Percentiles rank a stretch among this genome's conserved stretches.
Conservation (phyloP, 768 basidiomycete genomes). For the Amylocystis lapponica region DNA sequence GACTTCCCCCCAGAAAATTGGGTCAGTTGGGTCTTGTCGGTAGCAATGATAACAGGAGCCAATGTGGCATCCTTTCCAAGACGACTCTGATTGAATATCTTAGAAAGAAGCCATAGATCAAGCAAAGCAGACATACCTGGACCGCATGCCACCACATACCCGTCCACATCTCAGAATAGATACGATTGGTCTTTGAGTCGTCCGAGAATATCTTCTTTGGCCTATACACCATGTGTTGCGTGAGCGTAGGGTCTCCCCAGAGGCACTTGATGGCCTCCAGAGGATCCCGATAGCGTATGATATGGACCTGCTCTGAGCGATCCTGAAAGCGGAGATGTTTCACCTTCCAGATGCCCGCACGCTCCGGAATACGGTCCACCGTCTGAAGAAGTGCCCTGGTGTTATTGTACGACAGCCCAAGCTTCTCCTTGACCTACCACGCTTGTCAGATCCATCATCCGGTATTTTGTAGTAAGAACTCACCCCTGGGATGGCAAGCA, state of each 20-base stretch:
- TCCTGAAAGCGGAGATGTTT: conserved; percentile 20
- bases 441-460: too few relatives aligned
- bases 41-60: conserved; percentile 10
- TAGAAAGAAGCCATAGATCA: not conserved
- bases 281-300: conserved; percentile 16
- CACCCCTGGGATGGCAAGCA: not conserved
- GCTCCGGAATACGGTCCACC: conserved; percentile 22
- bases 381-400: conserved; percentile 20
- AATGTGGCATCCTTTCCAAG: conserved; percentile 5
- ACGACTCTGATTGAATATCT: not conserved
- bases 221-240: conserved; percentile 4
- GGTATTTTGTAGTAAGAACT: too few relatives aligned
- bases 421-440: too few relatives aligned
- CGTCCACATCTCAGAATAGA: conserved; percentile 14
- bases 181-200: not conserved
- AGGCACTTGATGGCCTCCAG: conserved; percentile 5
- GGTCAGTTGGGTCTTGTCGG: conserved; percentile 14
- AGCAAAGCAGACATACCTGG: conserved; percentile 3
- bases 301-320: conserved; percentile 26
- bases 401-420: conserved; percentile 21
- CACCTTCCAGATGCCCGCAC: conserved; percentile 21
- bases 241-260: conserved; percentile 8
- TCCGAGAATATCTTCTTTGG: not conserved
- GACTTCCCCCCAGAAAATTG: conserved; percentile 11
- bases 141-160: conserved; percentile 9